Base-by-base conservation (phyloP, 257 asterid genomes). In the Przewalskia tangutica region DNA sequence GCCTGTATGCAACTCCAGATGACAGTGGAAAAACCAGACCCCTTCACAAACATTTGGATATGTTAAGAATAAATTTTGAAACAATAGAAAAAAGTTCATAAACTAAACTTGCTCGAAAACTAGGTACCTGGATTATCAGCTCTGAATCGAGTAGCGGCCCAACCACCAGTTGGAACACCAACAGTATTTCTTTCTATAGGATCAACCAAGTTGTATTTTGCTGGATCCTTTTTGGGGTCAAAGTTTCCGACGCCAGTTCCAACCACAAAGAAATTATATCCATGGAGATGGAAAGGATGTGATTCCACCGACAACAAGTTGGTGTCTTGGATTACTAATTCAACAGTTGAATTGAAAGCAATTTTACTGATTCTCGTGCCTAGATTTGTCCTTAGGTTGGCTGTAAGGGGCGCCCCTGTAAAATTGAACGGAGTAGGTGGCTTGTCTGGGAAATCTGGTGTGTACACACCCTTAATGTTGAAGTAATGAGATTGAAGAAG, bases 21-120 rank as follows among this genome's bases (percentile, higher is more conserved):
- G 93, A 85, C 93, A 90, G 70, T 89, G 93, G 12, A 89, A 86
- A 81, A 89, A 90, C 92, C 90, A 89, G 59, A 89, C 92, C 80
- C 92, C 91, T 86, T 63, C 44, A 73, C 14, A 73, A 1, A 50
- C 48, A 68, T 1, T 42, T 23, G 20, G 79, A 73, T 73, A 48
- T 50, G 44, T 13, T 12, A 0, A 73, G 79, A 48, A 73, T 0
- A 23, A 13, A 8, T 23, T 3, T 50, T 36, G 0, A 23, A 73
- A 73, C 79, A 48, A 3, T 23, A 73, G 6, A 5, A 16, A 4
- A 6, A 46, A 3, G 27, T 13, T 7, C 60, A 48, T 23, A 3
- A 0, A 23, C 14, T 48, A 20, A 23, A 73, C 7, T 73, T 73
- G 38, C 14, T 73, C 0, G 8, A 2, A 48, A 23, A 48, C 42